These are phyloP conservation scores for Macrophomina pseudophaseolina DNA, from an alignment of 2,329 filamentous ascomycete genomes.

Conservation along the genomic window DNA sequence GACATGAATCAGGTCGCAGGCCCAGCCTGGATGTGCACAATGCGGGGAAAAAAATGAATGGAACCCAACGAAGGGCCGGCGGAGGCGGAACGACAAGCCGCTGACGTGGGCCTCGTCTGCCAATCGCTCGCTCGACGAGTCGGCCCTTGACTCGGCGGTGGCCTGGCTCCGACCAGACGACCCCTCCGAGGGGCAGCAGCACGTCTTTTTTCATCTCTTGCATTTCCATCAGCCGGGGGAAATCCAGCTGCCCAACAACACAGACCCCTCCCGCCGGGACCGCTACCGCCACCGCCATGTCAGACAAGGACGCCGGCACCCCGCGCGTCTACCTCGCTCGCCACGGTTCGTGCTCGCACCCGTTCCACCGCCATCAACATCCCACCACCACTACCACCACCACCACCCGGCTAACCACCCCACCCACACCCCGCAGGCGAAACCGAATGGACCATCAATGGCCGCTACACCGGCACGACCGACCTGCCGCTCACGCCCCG, in stretches of 20 bases:
- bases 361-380: background rate
- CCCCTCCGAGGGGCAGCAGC: background rate
- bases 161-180: background rate
- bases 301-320: slow-evolving; percentile 33
- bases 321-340: slow-evolving; percentile 34
- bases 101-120: background rate
- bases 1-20: background rate
- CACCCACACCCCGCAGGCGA: slow-evolving; percentile 35
- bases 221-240: background rate
- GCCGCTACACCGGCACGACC: slow-evolving; percentile 53
- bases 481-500: slow-evolving; percentile 49
- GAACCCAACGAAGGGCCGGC: background rate
- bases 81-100: background rate
- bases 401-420: slow-evolving; percentile 65
- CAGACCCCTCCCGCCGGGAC: slow-evolving; percentile 1
- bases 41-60: background rate
- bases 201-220: background rate
- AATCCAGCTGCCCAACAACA: background rate
- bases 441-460: slow-evolving; percentile 56
- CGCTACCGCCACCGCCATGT: slow-evolving; percentile 27
- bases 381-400: slow-evolving; percentile 53
- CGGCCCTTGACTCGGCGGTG: background rate
- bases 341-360: slow-evolving; percentile 30
- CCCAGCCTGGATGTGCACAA: background rate
- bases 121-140: background rate